phyloP scores from a whole-genome alignment of 441 rosid genomes.

The Heliophila coronopifolia region DNA sequence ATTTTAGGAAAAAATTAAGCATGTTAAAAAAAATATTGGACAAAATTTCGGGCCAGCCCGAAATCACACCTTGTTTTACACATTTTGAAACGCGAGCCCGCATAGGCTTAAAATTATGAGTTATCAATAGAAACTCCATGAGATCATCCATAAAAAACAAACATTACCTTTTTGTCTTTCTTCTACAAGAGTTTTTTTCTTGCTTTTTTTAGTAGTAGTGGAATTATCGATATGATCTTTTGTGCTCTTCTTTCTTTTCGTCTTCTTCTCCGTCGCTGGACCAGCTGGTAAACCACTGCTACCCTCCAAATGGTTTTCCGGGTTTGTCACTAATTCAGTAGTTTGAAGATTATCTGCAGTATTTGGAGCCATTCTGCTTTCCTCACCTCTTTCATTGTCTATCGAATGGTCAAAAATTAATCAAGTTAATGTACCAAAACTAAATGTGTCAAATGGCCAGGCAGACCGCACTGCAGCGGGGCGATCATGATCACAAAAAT shows the following conservation, averaged over 20 bases:
- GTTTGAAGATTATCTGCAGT: neutral
- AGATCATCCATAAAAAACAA: neutral
- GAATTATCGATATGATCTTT: slow-evolving; percentile 10
- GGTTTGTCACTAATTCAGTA: neutral
- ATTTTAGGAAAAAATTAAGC: no score
- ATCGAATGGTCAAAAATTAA: neutral
- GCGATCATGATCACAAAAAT: no score
- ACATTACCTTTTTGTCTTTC: slow-evolving; percentile 1
- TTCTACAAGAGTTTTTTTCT: no score
- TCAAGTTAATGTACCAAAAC: neutral
- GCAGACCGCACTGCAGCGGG: no score
- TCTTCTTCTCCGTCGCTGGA: slow-evolving; percentile 15
- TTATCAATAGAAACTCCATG: neutral
- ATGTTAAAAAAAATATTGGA: no score
- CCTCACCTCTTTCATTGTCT: slow-evolving; percentile 1
- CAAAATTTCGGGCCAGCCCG: no score
- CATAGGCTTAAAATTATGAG: no score
- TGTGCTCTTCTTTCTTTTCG: slow-evolving; percentile 7
- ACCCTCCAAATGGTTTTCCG: slow-evolving; percentile 6
- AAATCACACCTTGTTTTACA: no score
- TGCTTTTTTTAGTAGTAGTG: no score
- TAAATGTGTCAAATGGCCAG: no score
- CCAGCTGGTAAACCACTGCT: slow-evolving; percentile 10
- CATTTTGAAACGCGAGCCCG: no score
- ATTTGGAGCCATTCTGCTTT: neutral